A percentile compares a stretch with the other conserved stretches of the same genome.
phyloP scores from a whole-genome alignment of 169 alveolate genomes.

The Plasmodium malariae region DNA sequence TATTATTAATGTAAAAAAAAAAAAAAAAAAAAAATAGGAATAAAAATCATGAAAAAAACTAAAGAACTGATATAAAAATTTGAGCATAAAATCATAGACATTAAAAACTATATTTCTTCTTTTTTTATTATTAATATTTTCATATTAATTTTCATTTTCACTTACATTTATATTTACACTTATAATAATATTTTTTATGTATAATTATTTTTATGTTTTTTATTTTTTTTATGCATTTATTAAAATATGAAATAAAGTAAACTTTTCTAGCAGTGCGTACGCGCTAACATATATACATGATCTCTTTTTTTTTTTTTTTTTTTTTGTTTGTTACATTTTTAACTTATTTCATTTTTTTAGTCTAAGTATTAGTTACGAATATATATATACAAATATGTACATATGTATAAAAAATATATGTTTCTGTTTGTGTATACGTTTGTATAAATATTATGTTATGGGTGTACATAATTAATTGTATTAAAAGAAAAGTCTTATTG shows the following conservation, averaged over 20 bases:
- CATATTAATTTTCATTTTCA: neutral
- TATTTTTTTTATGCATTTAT: neutral
- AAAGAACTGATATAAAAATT: neutral
- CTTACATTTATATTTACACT: neutral
- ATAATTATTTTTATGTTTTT: too few species aligned
- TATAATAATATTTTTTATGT: neutral
- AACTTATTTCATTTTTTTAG: too few species aligned
- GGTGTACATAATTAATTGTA: too few species aligned
- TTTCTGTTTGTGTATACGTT: neutral
- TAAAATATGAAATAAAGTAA: too few species aligned
- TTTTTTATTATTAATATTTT: too few species aligned
- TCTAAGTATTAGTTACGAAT: neutral
- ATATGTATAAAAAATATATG: neutral
- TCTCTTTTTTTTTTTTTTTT: neutral
- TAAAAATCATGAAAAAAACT: neutral
- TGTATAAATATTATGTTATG: too few species aligned
- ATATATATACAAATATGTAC: neutral
- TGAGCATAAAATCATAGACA: conserved; percentile 7
- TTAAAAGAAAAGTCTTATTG: too few species aligned
- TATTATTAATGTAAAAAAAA: too few species aligned
- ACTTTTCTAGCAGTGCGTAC: neutral
- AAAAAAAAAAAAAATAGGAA: neutral
- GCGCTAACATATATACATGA: neutral
- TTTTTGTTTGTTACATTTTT: neutral
- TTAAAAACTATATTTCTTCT: neutral